Conservation (phyloP, 805 yeast species). For the Grigorovia humatica region DNA sequence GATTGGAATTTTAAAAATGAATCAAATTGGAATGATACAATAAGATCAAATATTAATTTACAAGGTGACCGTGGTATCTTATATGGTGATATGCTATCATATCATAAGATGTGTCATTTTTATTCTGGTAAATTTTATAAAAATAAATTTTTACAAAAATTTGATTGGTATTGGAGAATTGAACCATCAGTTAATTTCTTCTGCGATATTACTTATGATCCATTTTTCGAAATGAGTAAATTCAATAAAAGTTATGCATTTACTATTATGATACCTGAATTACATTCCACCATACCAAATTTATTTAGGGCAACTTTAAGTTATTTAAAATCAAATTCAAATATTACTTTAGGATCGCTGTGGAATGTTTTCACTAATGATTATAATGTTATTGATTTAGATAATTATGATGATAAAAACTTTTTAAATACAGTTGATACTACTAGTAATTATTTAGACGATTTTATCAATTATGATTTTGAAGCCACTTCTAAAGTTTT, state of each 20-base stretch:
- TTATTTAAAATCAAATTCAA: conserved; percentile 38
- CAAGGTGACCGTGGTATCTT: conserved; percentile 73
- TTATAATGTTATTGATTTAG: conserved; percentile 28
- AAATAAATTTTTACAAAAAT: conserved; percentile 59
- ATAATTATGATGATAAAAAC: conserved; percentile 16
- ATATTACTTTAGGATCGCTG: conserved; percentile 44
- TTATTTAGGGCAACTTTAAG: conserved; percentile 63
- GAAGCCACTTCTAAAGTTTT: conserved; percentile 20
- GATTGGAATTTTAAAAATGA: conserved; percentile 60
- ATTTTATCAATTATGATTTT: conserved; percentile 19
- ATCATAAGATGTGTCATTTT: conserved; percentile 94
- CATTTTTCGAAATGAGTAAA: conserved; percentile 70
- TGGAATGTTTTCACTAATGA: conserved; percentile 58
- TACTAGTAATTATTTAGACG: conserved; percentile 16
- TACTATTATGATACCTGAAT: conserved; percentile 67
- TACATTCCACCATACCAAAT: conserved; percentile 73
- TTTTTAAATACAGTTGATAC: background rate
- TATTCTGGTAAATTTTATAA: conserved; percentile 75
- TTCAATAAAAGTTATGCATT: conserved; percentile 72
- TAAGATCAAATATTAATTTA: conserved; percentile 25
- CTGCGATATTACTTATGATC: conserved; percentile 89
- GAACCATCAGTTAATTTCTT: conserved; percentile 87
- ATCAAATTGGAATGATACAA: conserved; percentile 1
- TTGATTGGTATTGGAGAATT: conserved; percentile 93
- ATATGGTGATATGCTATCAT: conserved; percentile 74